phyloP scores from a whole-genome alignment of 2,329 filamentous ascomycete species.

The Lachnum nothofagi region DNA sequence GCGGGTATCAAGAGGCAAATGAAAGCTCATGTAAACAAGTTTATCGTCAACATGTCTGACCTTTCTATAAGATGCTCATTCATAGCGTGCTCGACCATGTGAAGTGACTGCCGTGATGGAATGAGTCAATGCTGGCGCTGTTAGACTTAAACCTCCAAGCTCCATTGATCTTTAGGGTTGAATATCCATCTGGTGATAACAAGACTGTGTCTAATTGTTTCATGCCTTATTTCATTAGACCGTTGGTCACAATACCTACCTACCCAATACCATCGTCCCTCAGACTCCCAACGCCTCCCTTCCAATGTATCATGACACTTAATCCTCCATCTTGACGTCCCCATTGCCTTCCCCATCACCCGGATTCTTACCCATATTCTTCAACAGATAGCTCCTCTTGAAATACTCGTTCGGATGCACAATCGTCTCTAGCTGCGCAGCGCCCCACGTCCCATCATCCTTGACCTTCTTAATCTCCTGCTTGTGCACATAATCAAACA shows the following conservation, averaged over 20 bases:
- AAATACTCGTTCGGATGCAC: conserved; percentile 98
- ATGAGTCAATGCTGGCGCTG: no score
- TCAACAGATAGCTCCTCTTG: conserved; percentile 85
- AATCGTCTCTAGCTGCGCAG: conserved; percentile 84
- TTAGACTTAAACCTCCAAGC: no score
- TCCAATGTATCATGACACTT: neutral
- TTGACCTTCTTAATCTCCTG: conserved; percentile 70
- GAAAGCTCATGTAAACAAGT: no score
- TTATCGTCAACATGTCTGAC: no score
- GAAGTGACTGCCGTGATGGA: no score
- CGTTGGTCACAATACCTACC: neutral
- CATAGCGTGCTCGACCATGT: no score
- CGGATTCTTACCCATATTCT: conserved; percentile 55
- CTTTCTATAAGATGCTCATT: no score
- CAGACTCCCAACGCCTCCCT: neutral
- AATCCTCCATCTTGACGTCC: conserved; percentile 53
- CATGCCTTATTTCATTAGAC: no score
- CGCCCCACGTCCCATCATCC: conserved; percentile 65
- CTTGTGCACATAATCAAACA: conserved; percentile 86
- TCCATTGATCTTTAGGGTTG: no score
- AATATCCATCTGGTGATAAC: no score
- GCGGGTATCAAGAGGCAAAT: no score
- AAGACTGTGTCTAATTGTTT: no score
- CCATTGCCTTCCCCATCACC: conserved; percentile 37
- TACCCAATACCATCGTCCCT: neutral